A percentile compares a stretch with the other conserved stretches of the same genome.
Evolutionary conservation across 2,329 filamentous ascomycete species (phyloP).

Genomic region (Exophiala sideris): DNA sequence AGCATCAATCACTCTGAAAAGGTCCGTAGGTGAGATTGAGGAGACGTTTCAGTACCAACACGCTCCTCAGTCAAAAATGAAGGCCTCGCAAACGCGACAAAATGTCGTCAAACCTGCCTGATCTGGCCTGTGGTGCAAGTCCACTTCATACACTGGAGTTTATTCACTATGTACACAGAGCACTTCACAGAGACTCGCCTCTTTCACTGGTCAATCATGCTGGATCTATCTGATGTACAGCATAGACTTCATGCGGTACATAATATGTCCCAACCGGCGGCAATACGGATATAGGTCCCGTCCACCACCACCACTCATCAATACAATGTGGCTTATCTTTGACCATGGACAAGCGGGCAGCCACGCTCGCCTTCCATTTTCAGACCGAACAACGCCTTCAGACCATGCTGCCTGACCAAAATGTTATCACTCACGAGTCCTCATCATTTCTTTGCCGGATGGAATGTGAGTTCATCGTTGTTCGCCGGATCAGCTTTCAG

Average conservation of each 20-base stretch:
- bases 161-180: no score
- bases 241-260: no score
- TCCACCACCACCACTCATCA: no score
- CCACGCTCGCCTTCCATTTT: neutral
- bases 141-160: no score
- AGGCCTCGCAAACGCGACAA: neutral
- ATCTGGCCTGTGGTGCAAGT: neutral
- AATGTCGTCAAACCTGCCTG: neutral
- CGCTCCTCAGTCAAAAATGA: neutral
- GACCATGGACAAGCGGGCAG: neutral
- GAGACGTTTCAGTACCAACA: no score
- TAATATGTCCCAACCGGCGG: neutral
- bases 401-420: neutral
- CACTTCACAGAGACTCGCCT: no score
- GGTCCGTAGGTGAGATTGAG: no score
- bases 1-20: neutral
- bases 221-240: no score
- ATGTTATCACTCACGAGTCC: neutral
- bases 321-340: no score
- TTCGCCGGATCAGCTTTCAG: constrained; percentile 20
- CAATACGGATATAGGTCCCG: neutral
- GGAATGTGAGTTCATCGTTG: constrained; percentile 14
- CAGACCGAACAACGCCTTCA: neutral
- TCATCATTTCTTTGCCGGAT: neutral
- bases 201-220: no score